phyloP scores from a whole-genome alignment of 805 yeast genomes.

The Wickerhamomyces pijperi region DNA sequence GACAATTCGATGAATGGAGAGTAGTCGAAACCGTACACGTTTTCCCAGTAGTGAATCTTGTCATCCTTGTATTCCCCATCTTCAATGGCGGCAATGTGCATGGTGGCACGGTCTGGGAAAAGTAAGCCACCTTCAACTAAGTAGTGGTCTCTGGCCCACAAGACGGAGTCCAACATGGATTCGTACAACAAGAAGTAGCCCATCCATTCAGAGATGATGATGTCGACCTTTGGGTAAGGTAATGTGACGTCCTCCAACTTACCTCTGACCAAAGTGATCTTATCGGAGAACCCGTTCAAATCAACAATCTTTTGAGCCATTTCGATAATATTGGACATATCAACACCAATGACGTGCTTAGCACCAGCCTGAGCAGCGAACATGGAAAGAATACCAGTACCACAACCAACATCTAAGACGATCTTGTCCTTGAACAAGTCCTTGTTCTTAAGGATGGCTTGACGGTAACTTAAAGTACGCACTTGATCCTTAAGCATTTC shows the following conservation, averaged over 20 bases:
- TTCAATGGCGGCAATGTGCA: constrained; percentile 86
- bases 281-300: constrained; percentile 74
- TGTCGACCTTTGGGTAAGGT: constrained; percentile 85
- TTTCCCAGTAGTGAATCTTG: constrained; percentile 89
- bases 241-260: constrained; percentile 86
- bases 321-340: constrained; percentile 90
- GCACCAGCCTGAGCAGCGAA: constrained; percentile 99
- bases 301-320: constrained; percentile 88
- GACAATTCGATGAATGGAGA: constrained; percentile 81
- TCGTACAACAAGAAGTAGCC: constrained; percentile 93
- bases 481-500: constrained; percentile 96
- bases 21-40: constrained; percentile 94
- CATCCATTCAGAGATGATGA: constrained; percentile 98
- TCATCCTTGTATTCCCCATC: constrained; percentile 88
- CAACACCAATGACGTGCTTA: constrained; percentile 93
- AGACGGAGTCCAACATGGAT: constrained; percentile 94
- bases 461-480: constrained; percentile 84
- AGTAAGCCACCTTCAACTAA: constrained; percentile 72
- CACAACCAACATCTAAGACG: constrained; percentile 97
- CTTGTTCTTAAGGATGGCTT: constrained; percentile 84
- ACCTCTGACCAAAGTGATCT: constrained; percentile 82
- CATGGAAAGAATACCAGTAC: constrained; percentile 96
- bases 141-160: constrained; percentile 88
- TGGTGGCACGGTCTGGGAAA: constrained; percentile 87
- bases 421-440: constrained; percentile 84